phyloP scores from a whole-genome alignment of 495 filamentous ascomycete genomes.

The Lophiotrema nucula region DNA sequence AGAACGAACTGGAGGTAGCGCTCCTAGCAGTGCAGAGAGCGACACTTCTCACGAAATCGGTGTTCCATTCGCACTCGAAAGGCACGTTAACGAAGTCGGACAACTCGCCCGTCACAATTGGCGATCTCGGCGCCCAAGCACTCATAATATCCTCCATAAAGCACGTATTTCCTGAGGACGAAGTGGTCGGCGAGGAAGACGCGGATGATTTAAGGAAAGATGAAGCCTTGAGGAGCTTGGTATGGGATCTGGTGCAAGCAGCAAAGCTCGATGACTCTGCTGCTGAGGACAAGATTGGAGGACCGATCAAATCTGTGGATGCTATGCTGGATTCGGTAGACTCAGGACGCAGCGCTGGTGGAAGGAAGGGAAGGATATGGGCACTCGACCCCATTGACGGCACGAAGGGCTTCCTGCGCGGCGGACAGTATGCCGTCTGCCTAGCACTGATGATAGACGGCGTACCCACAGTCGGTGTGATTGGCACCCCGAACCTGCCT shows the following conservation, averaged over 20 bases:
- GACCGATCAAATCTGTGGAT: slow-evolving; percentile 64
- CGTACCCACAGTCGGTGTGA: slow-evolving; percentile 89
- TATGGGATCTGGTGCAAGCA: slow-evolving; percentile 77
- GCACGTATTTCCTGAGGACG: slow-evolving; percentile 84
- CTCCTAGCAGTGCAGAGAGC: slow-evolving; percentile 92
- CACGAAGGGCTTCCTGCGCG: slow-evolving; percentile 92
- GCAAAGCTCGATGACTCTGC: slow-evolving; percentile 68
- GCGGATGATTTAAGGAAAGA: slow-evolving; percentile 72
- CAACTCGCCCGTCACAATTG: slow-evolving; percentile 93
- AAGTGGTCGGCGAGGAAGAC: slow-evolving; percentile 95
- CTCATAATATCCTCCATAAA: slow-evolving; percentile 88
- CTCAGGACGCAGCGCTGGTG: slow-evolving; percentile 75
- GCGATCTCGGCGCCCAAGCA: slow-evolving; percentile 96
- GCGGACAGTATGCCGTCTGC: slow-evolving; percentile 97
- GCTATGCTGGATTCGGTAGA: slow-evolving; percentile 87
- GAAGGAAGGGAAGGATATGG: slow-evolving; percentile 83
- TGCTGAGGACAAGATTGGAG: slow-evolving; percentile 69
- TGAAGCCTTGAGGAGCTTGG: slow-evolving; percentile 60
- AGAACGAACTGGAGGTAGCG: slow-evolving; percentile 78
- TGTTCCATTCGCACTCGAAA: slow-evolving; percentile 90
- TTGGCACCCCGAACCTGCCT: slow-evolving; percentile 93
- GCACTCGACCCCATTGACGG: slow-evolving; percentile 96
- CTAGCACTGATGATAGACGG: slow-evolving; percentile 88
- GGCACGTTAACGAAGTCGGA: slow-evolving; percentile 92
- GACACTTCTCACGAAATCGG: slow-evolving; percentile 80